These are phyloP conservation scores for Penicillium sp. DNA, from an alignment of 2,329 filamentous ascomycete genomes.

Conservation along the genomic window DNA sequence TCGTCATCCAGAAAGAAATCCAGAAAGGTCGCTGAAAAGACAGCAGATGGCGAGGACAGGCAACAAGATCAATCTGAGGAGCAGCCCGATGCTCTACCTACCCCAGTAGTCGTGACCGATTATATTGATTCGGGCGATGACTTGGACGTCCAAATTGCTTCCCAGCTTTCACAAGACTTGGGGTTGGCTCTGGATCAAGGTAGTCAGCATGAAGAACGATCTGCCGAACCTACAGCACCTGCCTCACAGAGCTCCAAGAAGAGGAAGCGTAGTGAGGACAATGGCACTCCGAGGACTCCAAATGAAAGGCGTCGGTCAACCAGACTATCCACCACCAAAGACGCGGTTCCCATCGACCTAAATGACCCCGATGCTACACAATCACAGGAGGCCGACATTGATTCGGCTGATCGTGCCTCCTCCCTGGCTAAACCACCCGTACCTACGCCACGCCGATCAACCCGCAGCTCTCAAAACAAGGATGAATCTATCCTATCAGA, in stretches of 20 bases:
- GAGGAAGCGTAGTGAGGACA: conserved; percentile 33
- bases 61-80: background rate
- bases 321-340: conserved; percentile 23
- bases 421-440: conserved; percentile 14
- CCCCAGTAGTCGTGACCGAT: conserved; percentile 7
- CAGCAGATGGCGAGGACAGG: background rate
- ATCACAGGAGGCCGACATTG: conserved; percentile 14
- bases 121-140: conserved; percentile 41
- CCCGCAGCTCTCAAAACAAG: conserved; percentile 24
- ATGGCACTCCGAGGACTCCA: conserved; percentile 10
- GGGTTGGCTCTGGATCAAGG: conserved; percentile 38
- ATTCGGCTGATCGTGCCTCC: conserved; percentile 2
- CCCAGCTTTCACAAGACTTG: conserved; percentile 47
- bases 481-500: background rate
- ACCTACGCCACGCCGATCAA: conserved; percentile 23
- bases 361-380: conserved; percentile 11
- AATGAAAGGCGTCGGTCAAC: conserved; percentile 34
- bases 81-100: background rate
- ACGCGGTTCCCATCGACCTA: conserved; percentile 3
- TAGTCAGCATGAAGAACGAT: conserved; percentile 7
- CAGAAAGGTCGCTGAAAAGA: conserved; percentile 1
- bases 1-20: conserved; percentile 15
- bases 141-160: conserved; percentile 45
- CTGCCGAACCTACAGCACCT: background rate
- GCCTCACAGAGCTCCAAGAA: conserved; percentile 29